Evolutionary conservation across 2,329 filamentous ascomycete genomes (phyloP).

Genomic region (Beauveria rudraprayagi): DNA sequence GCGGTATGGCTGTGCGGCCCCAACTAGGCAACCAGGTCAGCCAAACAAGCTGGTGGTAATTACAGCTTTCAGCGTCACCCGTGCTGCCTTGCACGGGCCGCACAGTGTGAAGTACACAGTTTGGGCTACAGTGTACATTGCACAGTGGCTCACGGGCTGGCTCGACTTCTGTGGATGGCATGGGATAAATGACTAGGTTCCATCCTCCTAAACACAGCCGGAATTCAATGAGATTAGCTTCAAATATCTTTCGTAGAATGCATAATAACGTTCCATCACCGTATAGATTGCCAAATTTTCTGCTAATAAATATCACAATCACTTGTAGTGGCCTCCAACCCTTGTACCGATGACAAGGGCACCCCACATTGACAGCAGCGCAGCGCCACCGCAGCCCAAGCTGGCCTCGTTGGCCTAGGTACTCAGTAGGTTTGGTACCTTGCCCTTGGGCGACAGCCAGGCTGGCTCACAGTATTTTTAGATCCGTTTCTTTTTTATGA

Average conservation of each 20-base stretch:
- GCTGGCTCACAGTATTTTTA: background rate
- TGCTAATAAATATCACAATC: too few species aligned
- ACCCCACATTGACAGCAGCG: background rate
- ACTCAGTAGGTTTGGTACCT: background rate
- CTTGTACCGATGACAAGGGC: background rate
- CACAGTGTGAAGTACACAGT: too few species aligned
- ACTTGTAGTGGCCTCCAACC: too few species aligned
- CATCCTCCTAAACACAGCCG: too few species aligned
- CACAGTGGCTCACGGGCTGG: too few species aligned
- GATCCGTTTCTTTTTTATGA: background rate
- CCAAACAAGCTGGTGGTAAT: background rate
- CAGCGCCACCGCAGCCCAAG: conserved; percentile 3
- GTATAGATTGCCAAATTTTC: too few species aligned
- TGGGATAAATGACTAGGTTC: too few species aligned
- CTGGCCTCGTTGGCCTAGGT: background rate
- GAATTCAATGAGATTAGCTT: too few species aligned
- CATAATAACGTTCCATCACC: too few species aligned
- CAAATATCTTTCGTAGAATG: too few species aligned
- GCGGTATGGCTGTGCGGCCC: conserved; percentile 3
- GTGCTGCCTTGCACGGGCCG: background rate
- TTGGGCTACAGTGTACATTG: too few species aligned
- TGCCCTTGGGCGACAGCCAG: background rate
- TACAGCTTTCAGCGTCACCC: background rate
- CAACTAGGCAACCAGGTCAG: background rate
- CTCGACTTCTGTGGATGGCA: too few species aligned